Base-by-base conservation (phyloP, 2,329 filamentous ascomycete genomes). In the Xylariales sp. region DNA sequence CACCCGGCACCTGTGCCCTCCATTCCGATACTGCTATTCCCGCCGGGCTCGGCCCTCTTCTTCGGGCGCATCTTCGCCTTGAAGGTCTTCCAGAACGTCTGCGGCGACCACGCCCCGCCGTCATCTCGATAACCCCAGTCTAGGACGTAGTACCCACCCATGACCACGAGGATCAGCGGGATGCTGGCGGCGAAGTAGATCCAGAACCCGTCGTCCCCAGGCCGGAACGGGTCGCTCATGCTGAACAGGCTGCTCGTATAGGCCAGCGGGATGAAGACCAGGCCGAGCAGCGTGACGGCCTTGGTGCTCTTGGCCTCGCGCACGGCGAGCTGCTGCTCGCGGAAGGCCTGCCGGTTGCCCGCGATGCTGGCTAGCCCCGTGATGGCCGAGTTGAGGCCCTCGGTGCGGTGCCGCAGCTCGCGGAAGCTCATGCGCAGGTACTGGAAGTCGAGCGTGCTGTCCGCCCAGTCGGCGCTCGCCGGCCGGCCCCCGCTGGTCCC, bases 221-320 rank as follows among this genome's bases (percentile, higher is more conserved):
- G 46, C 5, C 32, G 32, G 35, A 44, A 52, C 6, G 49, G 41
- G 17, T 45, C 18, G 11, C 46, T 39, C 44, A 53, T 52, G 38
- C 46, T 49, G 37, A 52, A 53, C 11, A 51, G 25, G 5, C 43
- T 44, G 14, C 41, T 38, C 11, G 40, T 43, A 37, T 47, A 51
- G 25, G 50, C 45, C 30, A 52, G 40, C 16, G 46, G 50, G 28
- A 53, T 45, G 24, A 53, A 53, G 6, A 52, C 40, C 23, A 52
- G 44, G 3, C 51, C 49, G 6, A 53, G 40, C 6, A 51, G 41
- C 16, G 48, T 53, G 18, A 52, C 36, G 27, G 46, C 46, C 41
- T 50, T 52, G 11, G 44, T 46, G 36, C 47, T 45, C 42, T 49
- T 51, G 8, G 49, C 44, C 42, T 53, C 48, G 29, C 50, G 36